Conservation (phyloP, 495 filamentous ascomycete species). For the Acidomyces sp. region DNA sequence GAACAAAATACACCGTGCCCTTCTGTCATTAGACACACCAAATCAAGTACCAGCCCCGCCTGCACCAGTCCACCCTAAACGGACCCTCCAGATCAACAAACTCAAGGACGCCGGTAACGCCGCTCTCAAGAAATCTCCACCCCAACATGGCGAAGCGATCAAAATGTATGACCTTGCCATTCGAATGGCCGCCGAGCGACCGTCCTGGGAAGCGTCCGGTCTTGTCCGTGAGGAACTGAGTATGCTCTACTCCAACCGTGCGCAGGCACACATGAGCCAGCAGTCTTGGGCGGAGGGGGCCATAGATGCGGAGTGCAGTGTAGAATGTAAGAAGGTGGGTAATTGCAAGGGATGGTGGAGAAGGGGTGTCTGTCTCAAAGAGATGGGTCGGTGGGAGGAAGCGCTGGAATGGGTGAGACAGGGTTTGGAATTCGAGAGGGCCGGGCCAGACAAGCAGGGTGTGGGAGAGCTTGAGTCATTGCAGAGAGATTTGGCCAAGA, state of each 20-base stretch:
- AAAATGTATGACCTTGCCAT: constrained; percentile 71
- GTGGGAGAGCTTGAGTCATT: constrained; percentile 18
- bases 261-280: constrained; percentile 75
- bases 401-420: constrained; percentile 56
- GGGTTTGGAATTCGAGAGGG: constrained; percentile 64
- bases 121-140: constrained; percentile 68
- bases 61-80: constrained; percentile 76
- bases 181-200: constrained; percentile 71
- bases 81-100: constrained; percentile 57
- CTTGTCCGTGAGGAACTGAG: constrained; percentile 74
- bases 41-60: constrained; percentile 47
- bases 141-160: constrained; percentile 58
- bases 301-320: constrained; percentile 70
- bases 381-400: constrained; percentile 85
- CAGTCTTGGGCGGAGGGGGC: constrained; percentile 69
- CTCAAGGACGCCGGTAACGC: constrained; percentile 78
- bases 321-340: constrained; percentile 73
- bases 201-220: constrained; percentile 71
- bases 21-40: constrained; percentile 26
- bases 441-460: constrained; percentile 11
- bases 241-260: constrained; percentile 69
- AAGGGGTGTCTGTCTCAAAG: constrained; percentile 62
- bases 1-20: constrained; percentile 28
- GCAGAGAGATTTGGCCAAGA: constrained; percentile 9
- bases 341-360: constrained; percentile 95